Evolutionary conservation across 345 rosid species (phyloP).

Genomic region (Brassica cretica): DNA sequence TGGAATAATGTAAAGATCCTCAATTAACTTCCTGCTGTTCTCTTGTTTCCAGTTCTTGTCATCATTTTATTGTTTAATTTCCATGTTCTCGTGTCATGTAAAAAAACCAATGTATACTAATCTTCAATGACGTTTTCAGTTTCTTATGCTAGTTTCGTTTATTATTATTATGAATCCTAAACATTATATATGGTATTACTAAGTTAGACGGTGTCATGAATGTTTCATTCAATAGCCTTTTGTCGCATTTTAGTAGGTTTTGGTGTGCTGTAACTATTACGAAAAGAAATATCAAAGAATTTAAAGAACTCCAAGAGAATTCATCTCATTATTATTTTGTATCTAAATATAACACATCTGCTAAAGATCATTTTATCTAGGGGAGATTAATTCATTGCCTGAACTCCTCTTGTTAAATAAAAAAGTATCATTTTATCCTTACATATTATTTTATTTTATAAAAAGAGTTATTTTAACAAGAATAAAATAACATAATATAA

Average conservation of each 20-base stretch:
- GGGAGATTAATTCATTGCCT: too few relatives aligned
- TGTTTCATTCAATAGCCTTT: not conserved
- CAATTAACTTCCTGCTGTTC: too few relatives aligned
- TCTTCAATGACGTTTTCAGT: constrained; percentile 17
- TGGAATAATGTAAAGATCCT: too few relatives aligned
- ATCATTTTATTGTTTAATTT: constrained; percentile 28
- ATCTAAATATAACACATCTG: not conserved
- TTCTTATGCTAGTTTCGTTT: not conserved
- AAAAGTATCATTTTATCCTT: not conserved
- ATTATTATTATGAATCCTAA: not conserved
- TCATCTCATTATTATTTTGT: not conserved
- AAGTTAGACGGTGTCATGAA: not conserved
- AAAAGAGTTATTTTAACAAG: not conserved
- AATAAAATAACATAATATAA: not conserved
- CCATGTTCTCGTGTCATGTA: constrained; percentile 8
- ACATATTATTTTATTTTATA: not conserved
- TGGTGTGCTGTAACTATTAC: not conserved
- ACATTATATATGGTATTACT: not conserved
- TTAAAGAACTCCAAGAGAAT: not conserved
- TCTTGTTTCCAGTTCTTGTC: too few relatives aligned
- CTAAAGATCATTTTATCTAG: not conserved
- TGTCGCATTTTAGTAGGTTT: not conserved
- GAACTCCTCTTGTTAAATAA: too few relatives aligned
- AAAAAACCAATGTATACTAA: constrained; percentile 1
- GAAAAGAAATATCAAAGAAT: not conserved